Base-by-base conservation (phyloP, 345 rosid species). In the Adansonia digitata region DNA sequence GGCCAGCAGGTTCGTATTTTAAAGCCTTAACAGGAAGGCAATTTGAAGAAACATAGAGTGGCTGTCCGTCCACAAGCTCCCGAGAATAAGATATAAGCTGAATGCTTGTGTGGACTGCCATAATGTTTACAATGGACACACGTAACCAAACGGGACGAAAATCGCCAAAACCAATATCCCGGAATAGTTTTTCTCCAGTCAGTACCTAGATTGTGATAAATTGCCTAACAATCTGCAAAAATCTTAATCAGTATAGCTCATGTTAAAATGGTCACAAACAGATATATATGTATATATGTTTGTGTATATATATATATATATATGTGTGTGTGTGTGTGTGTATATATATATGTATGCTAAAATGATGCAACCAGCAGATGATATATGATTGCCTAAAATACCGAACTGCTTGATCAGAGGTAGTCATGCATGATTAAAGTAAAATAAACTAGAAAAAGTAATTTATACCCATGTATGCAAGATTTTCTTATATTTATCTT, bases 1-100 rank as follows among this genome's bases (percentile, higher is more conserved):
- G 94, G 26, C 97, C 99, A 77, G 98, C 98, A 65, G 99, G 98
- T 76, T 96, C 99, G 62, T 83, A 90, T 48, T 85, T 85, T 37
- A 70, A 73, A 66, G 93, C 92, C 88, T 93, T 96, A 39, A 88
- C 75, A 24, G 99, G 97, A 80, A 88, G 88, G 79, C 90, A 84
- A 80, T 93, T 96, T 34, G 99, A 96, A 78, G 86, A 85, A 76
- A 85, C 87, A 79, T 78, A 86, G 7, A 92, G 51, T 8, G 97
- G 94, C 72, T 89, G 85, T 24, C 97, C 94, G 78, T 88, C 92
- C 35, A 86, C 84, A 72, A 96, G 94, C 80, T 93, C 98, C 71
- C 87, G 82, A 7, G 93, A 85, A 84, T 93, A 93, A 22, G 93
- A 73, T 73, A 96, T 88, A 26, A 89, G 94, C 82, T 67, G 86